Percentiles rank a stretch among this genome's conserved stretches.
Evolutionary conservation across 495 filamentous ascomycete genomes (phyloP).

Genomic region (Trichoderma orchidacearum): DNA sequence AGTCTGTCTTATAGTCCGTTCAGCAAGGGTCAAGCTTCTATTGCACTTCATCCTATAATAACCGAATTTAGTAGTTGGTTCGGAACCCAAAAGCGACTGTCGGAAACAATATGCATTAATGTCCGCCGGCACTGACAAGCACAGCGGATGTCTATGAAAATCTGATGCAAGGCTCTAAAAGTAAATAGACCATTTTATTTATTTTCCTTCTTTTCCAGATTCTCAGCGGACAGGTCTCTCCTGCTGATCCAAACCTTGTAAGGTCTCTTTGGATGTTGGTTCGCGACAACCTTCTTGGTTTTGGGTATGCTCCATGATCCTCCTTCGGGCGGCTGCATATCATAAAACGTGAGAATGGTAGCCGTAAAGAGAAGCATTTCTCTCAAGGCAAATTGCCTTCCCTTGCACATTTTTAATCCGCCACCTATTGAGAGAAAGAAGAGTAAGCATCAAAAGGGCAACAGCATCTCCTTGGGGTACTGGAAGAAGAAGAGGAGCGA

Average conservation of each 20-base stretch:
- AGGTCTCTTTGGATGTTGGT: not conserved
- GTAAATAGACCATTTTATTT: not conserved
- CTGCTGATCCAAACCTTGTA: not conserved
- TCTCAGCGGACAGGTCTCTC: not conserved
- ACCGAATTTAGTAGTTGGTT: too few relatives aligned
- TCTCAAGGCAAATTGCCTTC: not conserved
- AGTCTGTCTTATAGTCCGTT: too few relatives aligned
- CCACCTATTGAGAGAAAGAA: not conserved
- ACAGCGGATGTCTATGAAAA: too few relatives aligned
- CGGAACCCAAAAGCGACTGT: too few relatives aligned
- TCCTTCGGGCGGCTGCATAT: not conserved
- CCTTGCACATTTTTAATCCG: slow-evolving; percentile 1
- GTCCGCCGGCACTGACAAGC: too few relatives aligned
- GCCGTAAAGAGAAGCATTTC: not conserved
- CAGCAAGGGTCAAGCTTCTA: too few relatives aligned
- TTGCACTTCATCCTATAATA: too few relatives aligned
- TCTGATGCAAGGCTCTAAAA: not conserved
- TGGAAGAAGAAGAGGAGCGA: not conserved
- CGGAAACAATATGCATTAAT: too few relatives aligned
- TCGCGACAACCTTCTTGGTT: not conserved
- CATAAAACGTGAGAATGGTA: slow-evolving; percentile 1
- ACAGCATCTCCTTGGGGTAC: not conserved
- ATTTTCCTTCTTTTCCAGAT: not conserved
- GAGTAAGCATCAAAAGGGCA: not conserved
- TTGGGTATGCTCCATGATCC: not conserved